Evolutionary conservation across 1,284 basidiomycete species (phyloP).

Genomic region (Puccinia novopanici): DNA sequence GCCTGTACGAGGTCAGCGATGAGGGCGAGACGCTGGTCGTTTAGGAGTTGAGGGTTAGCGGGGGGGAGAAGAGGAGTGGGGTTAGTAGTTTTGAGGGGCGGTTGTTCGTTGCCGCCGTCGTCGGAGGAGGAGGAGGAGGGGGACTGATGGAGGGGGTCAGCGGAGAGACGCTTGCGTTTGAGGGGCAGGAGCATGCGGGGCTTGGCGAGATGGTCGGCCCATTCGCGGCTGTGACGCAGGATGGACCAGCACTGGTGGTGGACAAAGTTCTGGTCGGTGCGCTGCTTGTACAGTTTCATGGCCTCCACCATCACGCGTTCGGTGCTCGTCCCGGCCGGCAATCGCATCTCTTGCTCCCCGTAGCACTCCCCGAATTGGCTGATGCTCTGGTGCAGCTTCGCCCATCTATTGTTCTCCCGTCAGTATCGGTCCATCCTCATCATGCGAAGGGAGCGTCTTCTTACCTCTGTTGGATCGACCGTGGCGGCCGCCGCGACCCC

Average conservation of each 20-base stretch:
- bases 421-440: no score
- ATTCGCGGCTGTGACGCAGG: background rate
- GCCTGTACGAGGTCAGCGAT: background rate
- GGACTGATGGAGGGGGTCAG: background rate
- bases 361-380: slow-evolving; percentile 30
- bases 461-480: slow-evolving; percentile 35
- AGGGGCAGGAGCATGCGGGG: background rate
- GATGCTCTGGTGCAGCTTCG: slow-evolving; percentile 34
- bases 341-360: background rate
- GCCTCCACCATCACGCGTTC: slow-evolving; percentile 6
- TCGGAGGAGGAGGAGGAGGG: background rate
- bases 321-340: background rate
- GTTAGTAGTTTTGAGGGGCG: background rate
- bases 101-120: no score
- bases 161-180: no score
- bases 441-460: background rate
- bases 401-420: background rate
- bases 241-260: slow-evolving; percentile 23
- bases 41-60: background rate
- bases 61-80: background rate
- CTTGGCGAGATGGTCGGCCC: slow-evolving; percentile 9
- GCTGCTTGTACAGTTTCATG: background rate
- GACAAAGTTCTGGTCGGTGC: slow-evolving; percentile 1
- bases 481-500: background rate
- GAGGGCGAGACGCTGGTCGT: background rate